Percentiles rank a stretch among this genome's conserved stretches.
phyloP scores from a whole-genome alignment of 2,329 filamentous ascomycete genomes.

The Colletotrichum sublineola region DNA sequence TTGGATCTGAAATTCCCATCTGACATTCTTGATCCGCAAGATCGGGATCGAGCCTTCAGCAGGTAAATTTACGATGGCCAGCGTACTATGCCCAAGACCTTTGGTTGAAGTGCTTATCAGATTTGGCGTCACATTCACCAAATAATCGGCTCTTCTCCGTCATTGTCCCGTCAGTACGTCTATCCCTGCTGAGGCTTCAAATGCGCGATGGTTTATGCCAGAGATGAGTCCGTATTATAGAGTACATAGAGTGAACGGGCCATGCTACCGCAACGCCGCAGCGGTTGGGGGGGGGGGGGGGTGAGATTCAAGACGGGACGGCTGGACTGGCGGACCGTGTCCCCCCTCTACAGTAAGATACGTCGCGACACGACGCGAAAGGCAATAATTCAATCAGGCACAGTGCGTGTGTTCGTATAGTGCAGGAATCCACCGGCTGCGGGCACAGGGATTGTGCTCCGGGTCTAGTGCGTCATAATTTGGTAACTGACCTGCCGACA shows the following conservation, averaged over 20 bases:
- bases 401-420: slow-evolving; percentile 15
- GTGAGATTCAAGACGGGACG: neutral
- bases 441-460: slow-evolving; percentile 22
- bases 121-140: slow-evolving; percentile 19
- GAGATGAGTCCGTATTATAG: neutral
- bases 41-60: slow-evolving; percentile 8
- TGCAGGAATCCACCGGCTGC: neutral
- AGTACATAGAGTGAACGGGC: neutral
- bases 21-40: slow-evolving; percentile 3
- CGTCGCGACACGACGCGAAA: slow-evolving; percentile 18
- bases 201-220: slow-evolving; percentile 14
- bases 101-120: neutral
- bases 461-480: slow-evolving; percentile 38
- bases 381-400: slow-evolving; percentile 26
- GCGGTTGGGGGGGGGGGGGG: neutral
- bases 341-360: neutral
- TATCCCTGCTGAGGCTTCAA: neutral
- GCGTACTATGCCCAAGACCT: neutral
- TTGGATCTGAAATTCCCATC: slow-evolving; percentile 9
- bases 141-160: slow-evolving; percentile 9
- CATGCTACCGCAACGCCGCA: slow-evolving; percentile 17
- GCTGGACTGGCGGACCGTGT: slow-evolving; percentile 10
- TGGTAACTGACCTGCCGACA: slow-evolving; percentile 30
- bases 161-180: slow-evolving; percentile 27
- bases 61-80: neutral